Evolutionary conservation across 1,284 basidiomycete genomes (phyloP).

Genomic region (Moesziomyces aphidis): DNA sequence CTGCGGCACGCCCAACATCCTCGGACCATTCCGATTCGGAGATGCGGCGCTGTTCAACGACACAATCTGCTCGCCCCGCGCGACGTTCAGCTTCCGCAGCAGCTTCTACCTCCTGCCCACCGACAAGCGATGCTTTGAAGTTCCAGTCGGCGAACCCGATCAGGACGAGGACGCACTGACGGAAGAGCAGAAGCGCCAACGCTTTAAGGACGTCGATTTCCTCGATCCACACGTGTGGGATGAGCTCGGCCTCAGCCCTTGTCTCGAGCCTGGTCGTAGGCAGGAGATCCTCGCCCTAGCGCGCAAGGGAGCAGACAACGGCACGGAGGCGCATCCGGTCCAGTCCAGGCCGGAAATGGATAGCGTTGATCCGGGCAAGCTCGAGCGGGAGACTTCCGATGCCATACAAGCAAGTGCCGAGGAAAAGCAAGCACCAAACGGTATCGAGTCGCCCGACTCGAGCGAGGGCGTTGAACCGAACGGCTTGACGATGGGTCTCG

Average conservation of each 20-base stretch:
- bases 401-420: not conserved
- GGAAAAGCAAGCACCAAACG: not conserved
- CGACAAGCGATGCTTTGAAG: slow-evolving; percentile 49
- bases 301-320: not conserved
- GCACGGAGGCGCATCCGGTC: not conserved
- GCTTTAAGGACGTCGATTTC: slow-evolving; percentile 52
- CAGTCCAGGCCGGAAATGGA: not conserved
- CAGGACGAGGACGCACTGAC: slow-evolving; percentile 33
- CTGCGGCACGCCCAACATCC: slow-evolving; percentile 66
- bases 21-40: slow-evolving; percentile 65
- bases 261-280: slow-evolving; percentile 29
- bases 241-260: slow-evolving; percentile 48
- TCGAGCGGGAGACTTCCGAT: slow-evolving; percentile 1
- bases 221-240: slow-evolving; percentile 49
- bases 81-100: slow-evolving; percentile 64
- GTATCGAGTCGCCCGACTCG: not conserved
- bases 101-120: slow-evolving; percentile 66
- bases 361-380: not conserved
- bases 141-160: slow-evolving; percentile 18
- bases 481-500: slow-evolving; percentile 34
- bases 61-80: slow-evolving; percentile 62
- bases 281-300: slow-evolving; percentile 12
- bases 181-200: slow-evolving; percentile 25
- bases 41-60: slow-evolving; percentile 63
- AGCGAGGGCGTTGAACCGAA: slow-evolving; percentile 13